Evolutionary conservation across 1,284 basidiomycete species (phyloP).

Genomic region (Moesziomyces sp.): DNA sequence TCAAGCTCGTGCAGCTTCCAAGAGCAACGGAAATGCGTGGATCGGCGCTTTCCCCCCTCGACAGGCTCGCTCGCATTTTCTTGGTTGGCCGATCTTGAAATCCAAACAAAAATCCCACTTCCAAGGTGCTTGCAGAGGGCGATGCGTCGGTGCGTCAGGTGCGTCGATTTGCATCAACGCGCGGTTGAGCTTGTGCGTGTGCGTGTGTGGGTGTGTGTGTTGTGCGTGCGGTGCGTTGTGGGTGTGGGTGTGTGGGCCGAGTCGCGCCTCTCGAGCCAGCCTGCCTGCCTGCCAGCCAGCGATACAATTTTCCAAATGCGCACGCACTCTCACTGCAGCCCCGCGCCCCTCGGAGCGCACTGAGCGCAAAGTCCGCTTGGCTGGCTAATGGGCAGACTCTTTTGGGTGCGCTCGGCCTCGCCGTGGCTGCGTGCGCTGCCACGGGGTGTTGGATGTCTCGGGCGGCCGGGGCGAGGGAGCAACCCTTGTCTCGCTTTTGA

Average conservation of each 20-base stretch:
- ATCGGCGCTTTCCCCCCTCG: background rate
- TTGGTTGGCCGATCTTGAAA: background rate
- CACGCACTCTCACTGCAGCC: no score
- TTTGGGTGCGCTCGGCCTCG: no score
- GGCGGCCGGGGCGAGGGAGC: background rate
- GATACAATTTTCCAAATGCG: no score
- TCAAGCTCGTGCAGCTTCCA: no score
- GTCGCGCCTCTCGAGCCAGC: no score
- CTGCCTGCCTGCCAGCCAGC: no score
- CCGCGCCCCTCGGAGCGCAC: no score
- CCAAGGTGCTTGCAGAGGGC: background rate
- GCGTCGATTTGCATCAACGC: background rate
- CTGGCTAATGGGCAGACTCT: no score
- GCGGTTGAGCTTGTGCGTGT: constrained; percentile 1
- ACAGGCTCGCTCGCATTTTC: background rate
- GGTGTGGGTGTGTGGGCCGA: background rate
- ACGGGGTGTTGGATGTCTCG: no score
- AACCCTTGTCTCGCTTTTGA: constrained; percentile 12
- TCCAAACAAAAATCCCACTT: background rate
- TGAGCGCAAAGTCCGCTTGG: no score
- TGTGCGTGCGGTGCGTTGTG: background rate
- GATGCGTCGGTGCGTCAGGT: background rate
- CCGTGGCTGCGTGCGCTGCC: no score
- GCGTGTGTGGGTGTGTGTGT: constrained; percentile 4
- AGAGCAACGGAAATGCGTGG: background rate